Base-by-base conservation (phyloP, 2,329 filamentous ascomycete species). In the Penicillium vulpinum region DNA sequence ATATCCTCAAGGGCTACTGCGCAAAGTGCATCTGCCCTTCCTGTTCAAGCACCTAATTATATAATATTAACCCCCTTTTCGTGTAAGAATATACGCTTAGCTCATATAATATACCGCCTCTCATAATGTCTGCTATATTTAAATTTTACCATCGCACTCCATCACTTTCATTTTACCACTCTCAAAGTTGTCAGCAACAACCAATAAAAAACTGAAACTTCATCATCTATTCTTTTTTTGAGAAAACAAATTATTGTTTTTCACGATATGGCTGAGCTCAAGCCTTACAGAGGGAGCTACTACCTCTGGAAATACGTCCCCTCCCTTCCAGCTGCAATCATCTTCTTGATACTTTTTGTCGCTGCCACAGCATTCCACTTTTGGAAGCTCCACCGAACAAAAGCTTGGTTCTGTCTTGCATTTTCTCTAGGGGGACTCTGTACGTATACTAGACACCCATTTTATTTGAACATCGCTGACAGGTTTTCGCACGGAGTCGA, bases 401-500 rank as follows among this genome's bases (percentile, higher is more conserved):
- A 29, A 49, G 50, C 43, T 16, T 55, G 51, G 48, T 60, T 60
- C 7, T 60, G 58, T 13, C 47, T 58, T 13, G 29, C 55, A 31
- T 60, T 58, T 16, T 49, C 55, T 10, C 13, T 54, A 1, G 58
- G 58, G 16, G 55, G 58, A 7, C 28, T 58, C 2, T 60, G 58
- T 60, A 43, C 7, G 54, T 33, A 33, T 16, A 51, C 8, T 5
- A 13, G 9, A 31, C 8, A 1, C 8, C 4, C 13, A 31, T 13
- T 2, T 6, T 18, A 3, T 35, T n/a, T 5, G n/a, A 16, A 26
- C 4, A 22, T 29, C 18, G 22, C 48, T 51, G 18, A 41, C 28
- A 7, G 1, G n/a, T 11, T 24, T 10, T 28, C 24, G 15, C 22
- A 16, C 24, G 18, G n/a, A 76, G 75, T 73, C 51, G 77, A 81